A percentile compares a stretch with the other conserved stretches of the same genome.
Evolutionary conservation across 2,329 filamentous ascomycete species (phyloP).

Genomic region (Pseudocercospora crystallina): DNA sequence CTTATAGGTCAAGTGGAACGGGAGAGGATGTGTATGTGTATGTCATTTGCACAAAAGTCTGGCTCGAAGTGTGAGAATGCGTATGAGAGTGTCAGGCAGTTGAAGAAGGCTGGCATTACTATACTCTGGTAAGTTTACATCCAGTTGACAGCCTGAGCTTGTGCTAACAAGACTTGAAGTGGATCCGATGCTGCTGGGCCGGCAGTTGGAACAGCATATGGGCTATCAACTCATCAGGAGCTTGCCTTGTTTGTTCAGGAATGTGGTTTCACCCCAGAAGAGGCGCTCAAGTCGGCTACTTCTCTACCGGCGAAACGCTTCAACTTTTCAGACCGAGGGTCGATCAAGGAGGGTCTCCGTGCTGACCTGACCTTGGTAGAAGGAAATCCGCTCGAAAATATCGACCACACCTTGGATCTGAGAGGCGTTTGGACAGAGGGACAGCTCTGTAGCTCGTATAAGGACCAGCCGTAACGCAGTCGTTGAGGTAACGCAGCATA

Average conservation of each 20-base stretch:
- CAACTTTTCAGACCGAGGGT: constrained; percentile 42
- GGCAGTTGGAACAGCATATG: constrained; percentile 46
- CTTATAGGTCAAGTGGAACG: constrained; percentile 37
- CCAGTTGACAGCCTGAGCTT: neutral
- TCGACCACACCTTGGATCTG: constrained; percentile 43
- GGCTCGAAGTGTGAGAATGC: constrained; percentile 40
- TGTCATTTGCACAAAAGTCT: constrained; percentile 37
- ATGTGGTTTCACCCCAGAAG: constrained; percentile 43
- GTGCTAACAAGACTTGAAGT: constrained; percentile 24
- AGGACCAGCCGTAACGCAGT: constrained; percentile 4
- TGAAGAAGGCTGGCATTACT: constrained; percentile 43
- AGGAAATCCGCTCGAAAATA: constrained; percentile 44
- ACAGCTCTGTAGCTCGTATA: constrained; percentile 18
- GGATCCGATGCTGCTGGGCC: constrained; percentile 46
- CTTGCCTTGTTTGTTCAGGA: constrained; percentile 43
- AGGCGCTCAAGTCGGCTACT: constrained; percentile 45
- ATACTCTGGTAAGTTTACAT: constrained; percentile 40
- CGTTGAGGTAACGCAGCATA: neutral
- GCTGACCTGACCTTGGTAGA: constrained; percentile 48
- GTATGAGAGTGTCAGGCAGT: constrained; percentile 42
- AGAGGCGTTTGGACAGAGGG: constrained; percentile 48
- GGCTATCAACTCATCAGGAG: constrained; percentile 45
- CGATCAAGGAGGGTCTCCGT: constrained; percentile 40
- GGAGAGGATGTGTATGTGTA: constrained; percentile 42
- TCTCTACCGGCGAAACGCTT: constrained; percentile 42